These are phyloP conservation scores for Mucor irregularis DNA, from an alignment of 371 early-diverging fungal species.

Conservation along the genomic window DNA sequence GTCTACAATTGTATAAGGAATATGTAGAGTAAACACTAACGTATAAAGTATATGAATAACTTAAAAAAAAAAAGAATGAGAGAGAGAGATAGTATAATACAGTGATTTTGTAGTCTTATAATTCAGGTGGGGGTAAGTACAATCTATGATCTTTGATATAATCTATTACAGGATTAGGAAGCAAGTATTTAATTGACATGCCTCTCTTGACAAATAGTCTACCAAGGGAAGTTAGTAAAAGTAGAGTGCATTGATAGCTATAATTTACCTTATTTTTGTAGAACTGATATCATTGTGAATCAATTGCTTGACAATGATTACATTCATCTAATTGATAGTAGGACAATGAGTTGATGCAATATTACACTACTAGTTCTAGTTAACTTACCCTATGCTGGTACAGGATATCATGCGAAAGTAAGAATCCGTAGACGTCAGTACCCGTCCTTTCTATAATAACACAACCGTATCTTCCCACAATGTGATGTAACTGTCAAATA, in stretches of 20 bases:
- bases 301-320: conserved; percentile 90
- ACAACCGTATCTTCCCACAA: conserved; percentile 91
- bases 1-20: no score
- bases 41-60: no score
- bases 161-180: conserved; percentile 90
- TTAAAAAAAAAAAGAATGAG: not conserved
- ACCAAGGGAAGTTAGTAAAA: not conserved
- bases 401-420: conserved; percentile 86
- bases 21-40: not conserved
- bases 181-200: conserved; percentile 93
- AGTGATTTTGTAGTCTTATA: no score
- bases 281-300: conserved; percentile 97
- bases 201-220: conserved; percentile 91
- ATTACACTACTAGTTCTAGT: not conserved
- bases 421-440: conserved; percentile 89
- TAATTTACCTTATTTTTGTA: conserved; percentile 81
- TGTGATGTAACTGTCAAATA: conserved; percentile 79
- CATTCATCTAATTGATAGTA: conserved; percentile 63
- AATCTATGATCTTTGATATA: conserved; percentile 82
- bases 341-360: not conserved
- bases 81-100: no score
- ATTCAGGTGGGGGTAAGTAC: conserved; percentile 44
- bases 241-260: not conserved
- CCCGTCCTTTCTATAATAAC: conserved; percentile 95
- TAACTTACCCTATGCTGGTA: conserved; percentile 77